These are phyloP conservation scores for Pharnaceum exiguum DNA, from an alignment of 148 eudicot species.

Conservation along the genomic window DNA sequence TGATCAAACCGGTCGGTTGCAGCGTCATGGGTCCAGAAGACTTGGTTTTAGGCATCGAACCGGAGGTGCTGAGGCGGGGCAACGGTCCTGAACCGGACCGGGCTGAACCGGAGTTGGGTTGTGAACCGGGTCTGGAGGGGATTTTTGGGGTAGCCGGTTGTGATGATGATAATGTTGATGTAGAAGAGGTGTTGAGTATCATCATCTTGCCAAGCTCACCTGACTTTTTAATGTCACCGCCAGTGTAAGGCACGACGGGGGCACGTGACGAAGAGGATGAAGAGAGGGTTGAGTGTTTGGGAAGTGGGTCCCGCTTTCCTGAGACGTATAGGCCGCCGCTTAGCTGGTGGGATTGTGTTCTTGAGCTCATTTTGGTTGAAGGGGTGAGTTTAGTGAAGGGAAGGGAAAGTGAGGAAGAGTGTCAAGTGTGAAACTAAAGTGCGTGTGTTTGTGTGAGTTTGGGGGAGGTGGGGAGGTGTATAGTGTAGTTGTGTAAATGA, in stretches of 20 bases:
- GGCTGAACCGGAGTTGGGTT: slow-evolving; percentile 59
- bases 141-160: slow-evolving; percentile 26
- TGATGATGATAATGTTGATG: slow-evolving; percentile 14
- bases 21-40: slow-evolving; percentile 63
- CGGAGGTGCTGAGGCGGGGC: slow-evolving; percentile 38
- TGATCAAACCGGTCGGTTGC: slow-evolving; percentile 78
- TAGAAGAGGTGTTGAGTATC: slow-evolving; percentile 50
- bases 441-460: no score
- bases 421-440: no score
- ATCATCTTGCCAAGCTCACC: slow-evolving; percentile 91
- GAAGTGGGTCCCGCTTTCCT: slow-evolving; percentile 56
- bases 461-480: background rate
- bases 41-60: slow-evolving; percentile 43
- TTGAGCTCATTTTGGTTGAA: slow-evolving; percentile 33
- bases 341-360: slow-evolving; percentile 78
- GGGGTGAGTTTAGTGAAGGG: background rate
- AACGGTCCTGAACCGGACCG: slow-evolving; percentile 66
- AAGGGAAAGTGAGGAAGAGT: background rate
- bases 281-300: slow-evolving; percentile 37
- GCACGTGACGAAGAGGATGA: slow-evolving; percentile 51
- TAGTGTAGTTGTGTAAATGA: no score
- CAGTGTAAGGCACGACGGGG: slow-evolving; percentile 73
- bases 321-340: slow-evolving; percentile 79
- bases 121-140: slow-evolving; percentile 43
- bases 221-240: slow-evolving; percentile 75